Evolutionary conservation across 176 grass and related monocot species (phyloP).

Genomic region (Cenchrus americanus): DNA sequence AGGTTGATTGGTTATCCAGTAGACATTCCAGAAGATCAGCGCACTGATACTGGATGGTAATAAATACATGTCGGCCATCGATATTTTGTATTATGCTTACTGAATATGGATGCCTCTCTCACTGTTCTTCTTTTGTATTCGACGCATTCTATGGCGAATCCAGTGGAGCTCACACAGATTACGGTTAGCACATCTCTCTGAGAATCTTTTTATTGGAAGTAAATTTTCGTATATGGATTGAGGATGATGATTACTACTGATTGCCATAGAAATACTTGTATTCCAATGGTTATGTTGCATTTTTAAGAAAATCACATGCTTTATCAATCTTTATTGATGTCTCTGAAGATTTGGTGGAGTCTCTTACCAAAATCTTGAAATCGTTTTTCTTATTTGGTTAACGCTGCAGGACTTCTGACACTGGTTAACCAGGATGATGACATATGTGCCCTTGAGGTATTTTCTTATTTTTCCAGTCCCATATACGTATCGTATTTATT

Average conservation of each 20-base stretch:
- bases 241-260: background rate
- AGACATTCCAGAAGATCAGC: conserved; percentile 75
- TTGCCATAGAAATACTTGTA: background rate
- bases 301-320: background rate
- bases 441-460: conserved; percentile 89
- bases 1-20: conserved; percentile 91
- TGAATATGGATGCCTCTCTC: conserved; percentile 24
- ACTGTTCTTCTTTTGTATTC: conserved; percentile 30
- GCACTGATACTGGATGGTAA: conserved; percentile 88
- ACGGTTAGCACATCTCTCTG: conserved; percentile 62
- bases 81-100: conserved; percentile 17
- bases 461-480: conserved; percentile 21
- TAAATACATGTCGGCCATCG: background rate
- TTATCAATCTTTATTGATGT: background rate
- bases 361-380: conserved; percentile 4
- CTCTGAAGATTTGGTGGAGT: background rate
- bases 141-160: conserved; percentile 37
- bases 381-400: conserved; percentile 9
- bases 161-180: conserved; percentile 98
- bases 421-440: conserved; percentile 93
- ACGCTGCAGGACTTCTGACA: conserved; percentile 74
- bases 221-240: background rate
- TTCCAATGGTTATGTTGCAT: background rate
- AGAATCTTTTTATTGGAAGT: background rate
- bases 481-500: conserved; percentile 1